Base-by-base conservation (phyloP, 2,329 filamentous ascomycete species). In the Gaeumannomyces sp. region DNA sequence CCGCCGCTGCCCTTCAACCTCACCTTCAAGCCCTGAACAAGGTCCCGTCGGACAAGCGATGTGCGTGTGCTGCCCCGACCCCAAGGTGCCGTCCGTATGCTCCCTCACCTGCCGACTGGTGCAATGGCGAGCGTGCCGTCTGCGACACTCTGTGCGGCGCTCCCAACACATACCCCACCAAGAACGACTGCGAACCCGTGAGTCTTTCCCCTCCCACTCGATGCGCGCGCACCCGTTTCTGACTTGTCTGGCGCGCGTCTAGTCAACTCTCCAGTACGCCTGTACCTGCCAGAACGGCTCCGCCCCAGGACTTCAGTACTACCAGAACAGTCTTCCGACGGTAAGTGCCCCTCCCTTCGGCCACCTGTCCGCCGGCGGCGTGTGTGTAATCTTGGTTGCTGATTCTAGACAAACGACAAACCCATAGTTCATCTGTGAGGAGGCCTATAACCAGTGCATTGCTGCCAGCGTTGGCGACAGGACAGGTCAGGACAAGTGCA, bases 301-400 rank as follows among this genome's bases (percentile, higher is more conserved):
- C 60, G 75, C 77, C 8, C 83, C 83, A 19, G 81, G 80, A 65
- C 78, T 86, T 60, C 75, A 84, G 73, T 79, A 81, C 73, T 86
- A 84, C 75, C 69, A 67, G 61, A 79, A 85, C 76, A 84, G 83
- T 3, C 75, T 86, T 68, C 79, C 80, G 61, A 78, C 76, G 65
- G 75, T 77, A 70, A 68, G 75, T 69, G 38, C 6, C 60, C 6
- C n/a, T n/a, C 0, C 27, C 5, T 13, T 13, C 25, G n/a, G 28
- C 63, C 25, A 3, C 45, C 16, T 19, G 14, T 45, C 19, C 7
- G 14, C 38, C 14, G 38, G 38, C 5, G 38, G 14, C 16, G 16
- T 45, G 38, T 16, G 38, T 16, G 38, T 45, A 5, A 4, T 8
- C 28, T 31, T 33, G 28, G 62, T 61, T 35, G 50, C n/a, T 45